Evolutionary conservation across 805 yeast species (phyloP).

Genomic region (Ogataea philodendri): DNA sequence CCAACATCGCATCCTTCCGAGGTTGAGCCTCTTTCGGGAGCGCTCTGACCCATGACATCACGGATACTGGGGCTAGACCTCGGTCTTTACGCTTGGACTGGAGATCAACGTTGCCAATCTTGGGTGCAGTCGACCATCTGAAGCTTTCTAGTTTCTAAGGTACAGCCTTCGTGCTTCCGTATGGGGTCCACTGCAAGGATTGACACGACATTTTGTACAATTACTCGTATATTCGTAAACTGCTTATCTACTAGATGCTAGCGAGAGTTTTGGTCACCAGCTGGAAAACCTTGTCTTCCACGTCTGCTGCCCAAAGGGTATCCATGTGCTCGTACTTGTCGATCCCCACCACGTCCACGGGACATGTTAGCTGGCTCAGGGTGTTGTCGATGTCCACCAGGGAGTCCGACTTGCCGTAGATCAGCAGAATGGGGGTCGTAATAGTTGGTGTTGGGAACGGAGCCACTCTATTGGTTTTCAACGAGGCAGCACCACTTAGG

Average conservation of each 20-base stretch:
- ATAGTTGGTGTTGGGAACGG: slow-evolving; percentile 65
- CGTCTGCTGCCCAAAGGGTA: slow-evolving; percentile 81
- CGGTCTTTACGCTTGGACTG: slow-evolving; percentile 39
- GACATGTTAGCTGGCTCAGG: slow-evolving; percentile 61
- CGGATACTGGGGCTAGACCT: slow-evolving; percentile 42
- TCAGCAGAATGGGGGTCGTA: slow-evolving; percentile 70
- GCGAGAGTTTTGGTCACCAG: slow-evolving; percentile 11
- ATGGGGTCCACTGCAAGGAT: slow-evolving; percentile 64
- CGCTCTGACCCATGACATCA: slow-evolving; percentile 57
- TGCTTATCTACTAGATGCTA: background rate
- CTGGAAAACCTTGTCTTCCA: slow-evolving; percentile 43
- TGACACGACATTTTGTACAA: slow-evolving; percentile 41
- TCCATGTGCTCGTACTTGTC: slow-evolving; percentile 85
- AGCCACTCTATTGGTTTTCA: slow-evolving; percentile 45
- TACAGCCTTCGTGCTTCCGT: slow-evolving; percentile 64
- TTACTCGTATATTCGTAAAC: background rate
- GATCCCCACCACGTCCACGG: slow-evolving; percentile 43
- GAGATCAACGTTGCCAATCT: slow-evolving; percentile 54
- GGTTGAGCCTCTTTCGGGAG: slow-evolving; percentile 51
- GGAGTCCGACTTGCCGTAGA: slow-evolving; percentile 80
- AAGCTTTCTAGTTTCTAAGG: slow-evolving; percentile 43
- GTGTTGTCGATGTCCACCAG: slow-evolving; percentile 83
- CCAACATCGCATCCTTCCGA: slow-evolving; percentile 55
- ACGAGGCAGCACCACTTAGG: slow-evolving; percentile 25
- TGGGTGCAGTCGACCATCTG: slow-evolving; percentile 65